A percentile compares a stretch with the other conserved stretches of the same genome.
phyloP scores from a whole-genome alignment of 371 early-diverging fungal genomes.

The Mortierella sp. region DNA sequence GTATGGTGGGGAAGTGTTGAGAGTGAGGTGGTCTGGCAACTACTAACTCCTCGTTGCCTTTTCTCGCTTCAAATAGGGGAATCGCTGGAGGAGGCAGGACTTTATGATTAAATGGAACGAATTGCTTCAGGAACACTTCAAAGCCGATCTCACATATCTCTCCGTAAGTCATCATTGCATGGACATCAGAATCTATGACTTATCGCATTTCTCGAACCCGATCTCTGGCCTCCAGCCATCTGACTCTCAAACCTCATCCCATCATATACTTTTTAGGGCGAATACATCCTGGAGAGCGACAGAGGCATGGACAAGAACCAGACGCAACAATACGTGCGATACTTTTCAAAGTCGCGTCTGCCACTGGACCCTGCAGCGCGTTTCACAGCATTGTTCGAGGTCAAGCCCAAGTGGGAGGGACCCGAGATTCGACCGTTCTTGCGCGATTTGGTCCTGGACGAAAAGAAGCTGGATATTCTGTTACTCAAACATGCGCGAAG shows the following conservation, averaged over 20 bases:
- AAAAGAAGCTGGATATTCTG: conserved; percentile 64
- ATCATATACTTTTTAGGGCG: conserved; percentile 18
- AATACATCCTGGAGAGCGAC: conserved; percentile 38
- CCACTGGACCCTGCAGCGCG: conserved; percentile 66
- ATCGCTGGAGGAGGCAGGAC: conserved; percentile 64
- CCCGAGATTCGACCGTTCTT: conserved; percentile 68
- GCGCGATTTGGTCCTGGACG: conserved; percentile 63
- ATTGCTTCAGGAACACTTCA: conserved; percentile 51
- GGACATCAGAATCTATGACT: not conserved
- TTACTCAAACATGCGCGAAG: conserved; percentile 62
- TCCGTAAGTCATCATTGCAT: conserved; percentile 40
- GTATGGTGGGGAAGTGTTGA: not conserved
- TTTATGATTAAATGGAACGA: conserved; percentile 63
- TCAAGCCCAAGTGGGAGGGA: conserved; percentile 64
- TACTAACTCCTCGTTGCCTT: not conserved
- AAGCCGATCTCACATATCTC: conserved; percentile 56
- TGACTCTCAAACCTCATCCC: not conserved
- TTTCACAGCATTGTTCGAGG: conserved; percentile 65
- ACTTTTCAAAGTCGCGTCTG: conserved; percentile 64
- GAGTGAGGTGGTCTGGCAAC: not conserved
- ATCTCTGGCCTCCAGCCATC: too few relatives aligned
- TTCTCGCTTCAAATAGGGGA: conserved; percentile 45
- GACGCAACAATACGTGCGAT: conserved; percentile 57
- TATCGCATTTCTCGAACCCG: not conserved
- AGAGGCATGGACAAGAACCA: conserved; percentile 29